Base-by-base conservation (phyloP, 768 basidiomycete genomes). In the Coprinopsis strossmayeri region DNA sequence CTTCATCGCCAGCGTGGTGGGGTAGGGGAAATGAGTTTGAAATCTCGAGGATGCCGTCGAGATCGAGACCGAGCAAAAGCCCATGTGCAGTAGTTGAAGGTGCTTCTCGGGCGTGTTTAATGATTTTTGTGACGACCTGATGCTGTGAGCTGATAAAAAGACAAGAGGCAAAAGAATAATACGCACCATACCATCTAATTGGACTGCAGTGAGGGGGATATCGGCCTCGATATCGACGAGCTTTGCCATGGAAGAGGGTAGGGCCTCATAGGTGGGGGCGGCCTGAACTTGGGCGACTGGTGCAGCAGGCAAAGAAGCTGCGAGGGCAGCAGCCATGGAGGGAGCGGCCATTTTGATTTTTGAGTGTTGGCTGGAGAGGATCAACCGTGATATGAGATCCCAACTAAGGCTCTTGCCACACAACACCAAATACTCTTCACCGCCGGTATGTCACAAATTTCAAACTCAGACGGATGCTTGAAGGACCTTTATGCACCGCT, bases 171-270 rank as follows among this genome's bases (percentile, higher is more conserved):
- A 25, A n/a, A 13, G 23, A 2, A n/a, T 3, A 27, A 23, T 35
- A 44, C 87, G 63, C 64, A 93, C 93, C 75, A 95, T 68, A 32
- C 84, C 91, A 66, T 92, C 91, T 5, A 97, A 67, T 65, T 92
- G 88, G 12, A 96, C 88, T 50, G 66, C 71, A 38, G 77, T 81
- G 46, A 95, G 68, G 10, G 87, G 79, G 58, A 93, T 90, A 56
- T 89, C 84, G 37, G 84, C 92, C 70, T 96, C 93, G 55, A 92
- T 87, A 68, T 97, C 94, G 62, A 97, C 84, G 45, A 84, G 84
- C 63, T 89, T 92, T 38, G 91, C 80, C 87, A 95, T 91, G 53
- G 91, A 88, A 3, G 91, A 79, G 15, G 94, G 94, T 53, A 96
- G 90, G 37, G 84, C 84, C 66, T 93, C 91, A 68, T 89, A 84